Conservation (phyloP, 1,284 basidiomycete genomes). For the Agaricales sp. region DNA sequence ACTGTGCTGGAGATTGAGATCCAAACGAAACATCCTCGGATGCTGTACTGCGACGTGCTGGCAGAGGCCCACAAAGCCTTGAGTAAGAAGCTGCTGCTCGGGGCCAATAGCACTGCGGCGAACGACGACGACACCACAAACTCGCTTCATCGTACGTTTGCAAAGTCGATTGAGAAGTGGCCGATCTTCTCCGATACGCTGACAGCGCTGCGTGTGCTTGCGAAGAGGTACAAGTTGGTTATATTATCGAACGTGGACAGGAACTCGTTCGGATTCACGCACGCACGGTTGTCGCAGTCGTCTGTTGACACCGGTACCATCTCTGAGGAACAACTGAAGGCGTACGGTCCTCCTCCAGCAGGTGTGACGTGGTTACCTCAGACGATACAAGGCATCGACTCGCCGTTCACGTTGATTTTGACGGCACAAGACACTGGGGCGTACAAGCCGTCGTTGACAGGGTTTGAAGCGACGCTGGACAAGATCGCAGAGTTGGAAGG, state of each 20-base stretch:
- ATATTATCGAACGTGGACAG: constrained; percentile 70
- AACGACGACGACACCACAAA: constrained; percentile 13
- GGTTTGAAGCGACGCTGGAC: constrained; percentile 40
- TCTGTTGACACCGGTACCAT: constrained; percentile 13
- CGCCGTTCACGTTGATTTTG: constrained; percentile 51
- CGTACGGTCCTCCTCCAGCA: constrained; percentile 19
- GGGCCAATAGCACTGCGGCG: constrained; percentile 12
- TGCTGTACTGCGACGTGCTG: constrained; percentile 52
- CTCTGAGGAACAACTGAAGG: constrained; percentile 15
- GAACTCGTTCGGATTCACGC: constrained; percentile 49
- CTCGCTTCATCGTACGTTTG: constrained; percentile 28
- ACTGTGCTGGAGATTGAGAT: constrained; percentile 43
- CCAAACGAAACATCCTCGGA: constrained; percentile 43
- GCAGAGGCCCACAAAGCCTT: constrained; percentile 40
- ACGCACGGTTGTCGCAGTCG: constrained; percentile 40
- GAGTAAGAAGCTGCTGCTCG: constrained; percentile 24
- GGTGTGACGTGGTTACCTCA: constrained; percentile 30
- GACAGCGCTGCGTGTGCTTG: constrained; percentile 45
- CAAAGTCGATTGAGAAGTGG: constrained; percentile 50
- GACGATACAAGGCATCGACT: constrained; percentile 26
- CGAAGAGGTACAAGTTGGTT: constrained; percentile 53
- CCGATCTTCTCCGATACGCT: constrained; percentile 56
- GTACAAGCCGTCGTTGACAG: constrained; percentile 59
- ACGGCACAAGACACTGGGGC: constrained; percentile 59
- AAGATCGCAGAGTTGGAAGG: constrained; percentile 33